Base-by-base conservation (phyloP, 1,284 basidiomycete species). In the Anthracocystis walkeri region DNA sequence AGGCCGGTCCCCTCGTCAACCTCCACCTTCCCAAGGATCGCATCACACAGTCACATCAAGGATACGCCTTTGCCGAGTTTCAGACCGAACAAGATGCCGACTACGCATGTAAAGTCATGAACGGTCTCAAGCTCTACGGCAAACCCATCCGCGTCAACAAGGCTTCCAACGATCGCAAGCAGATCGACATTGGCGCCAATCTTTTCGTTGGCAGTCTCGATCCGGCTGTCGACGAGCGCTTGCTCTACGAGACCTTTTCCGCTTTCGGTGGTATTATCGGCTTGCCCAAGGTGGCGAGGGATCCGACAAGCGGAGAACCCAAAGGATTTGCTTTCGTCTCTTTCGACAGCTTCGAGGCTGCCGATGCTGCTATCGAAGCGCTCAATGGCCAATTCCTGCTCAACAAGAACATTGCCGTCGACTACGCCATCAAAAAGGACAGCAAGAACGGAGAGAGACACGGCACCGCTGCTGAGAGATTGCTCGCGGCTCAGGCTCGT, bases 41-140 rank as follows among this genome's bases (percentile, higher is more conserved):
- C 78, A 94, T 99, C 73, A 97, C 95, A 12, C 95, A 95, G 92
- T 89, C 93, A 3, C 96, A 99, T 86, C 97, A 99, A 87, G 95
- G 96, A 55, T 99, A 97, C 86, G 96, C 95, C 52, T 99, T 99
- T 87, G 97, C 96, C 89, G 96, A 99, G 88, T 98, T 98, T 86
- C 88, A 95, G 85, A 95, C 94, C 42, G 95, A 98, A 87, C 93
- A 95, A 85, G 97, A 98, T 87, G 95, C 96, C 78, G 95, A 99
- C 87, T 99, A 99, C 86, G 96, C 95, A 69, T 97, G 94, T 89
- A 97, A 97, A 88, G 97, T 98, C 82, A 96, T 99, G 95, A 98
- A 99, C 86, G 96, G 98, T 88, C 97, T 99, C 86, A 99, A 99
- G 87, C 87, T 99, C 55, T 99, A 93, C 89, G 96, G 97, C 45